Evolutionary conservation across 352 stramenopile species (phyloP).

Genomic region (Stephanocyclus meneghinianus): DNA sequence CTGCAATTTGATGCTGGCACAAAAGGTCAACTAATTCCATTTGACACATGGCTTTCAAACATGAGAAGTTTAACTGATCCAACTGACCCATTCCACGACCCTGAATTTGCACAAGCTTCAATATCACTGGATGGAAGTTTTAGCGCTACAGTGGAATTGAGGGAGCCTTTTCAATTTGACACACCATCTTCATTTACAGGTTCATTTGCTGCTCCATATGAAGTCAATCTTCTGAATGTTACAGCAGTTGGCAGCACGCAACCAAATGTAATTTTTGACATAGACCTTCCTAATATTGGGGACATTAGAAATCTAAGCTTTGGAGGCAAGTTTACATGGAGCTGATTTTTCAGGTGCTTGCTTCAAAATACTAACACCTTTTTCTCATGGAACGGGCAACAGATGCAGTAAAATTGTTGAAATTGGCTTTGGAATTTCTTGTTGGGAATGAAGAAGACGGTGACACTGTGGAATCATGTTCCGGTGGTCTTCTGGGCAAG

Average conservation of each 20-base stretch:
- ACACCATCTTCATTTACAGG: constrained; percentile 2
- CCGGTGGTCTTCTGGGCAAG: constrained; percentile 32
- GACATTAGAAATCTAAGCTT: constrained; percentile 24
- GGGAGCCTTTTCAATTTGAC: constrained; percentile 19
- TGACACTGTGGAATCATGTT: constrained; percentile 45
- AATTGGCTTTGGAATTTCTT: constrained; percentile 25
- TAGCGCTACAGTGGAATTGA: constrained; percentile 11
- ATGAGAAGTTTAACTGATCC: constrained; percentile 8
- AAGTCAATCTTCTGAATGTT: constrained; percentile 14
- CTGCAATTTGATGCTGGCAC: constrained; percentile 2
- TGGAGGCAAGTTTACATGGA: neutral
- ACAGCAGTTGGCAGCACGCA: neutral
- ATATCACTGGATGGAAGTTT: constrained; percentile 38
- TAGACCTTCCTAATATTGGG: constrained; percentile 31
- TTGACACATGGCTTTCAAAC: constrained; percentile 18
- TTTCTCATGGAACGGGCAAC: neutral
- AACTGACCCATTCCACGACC: constrained; percentile 3
- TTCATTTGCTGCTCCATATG: constrained; percentile 11
- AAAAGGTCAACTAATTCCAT: constrained; percentile 4
- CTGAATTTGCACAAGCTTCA: neutral
- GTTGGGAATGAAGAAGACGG: constrained; percentile 27
- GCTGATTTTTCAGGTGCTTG: neutral
- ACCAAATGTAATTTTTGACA: constrained; percentile 22
- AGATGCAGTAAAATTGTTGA: constrained; percentile 29
- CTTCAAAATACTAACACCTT: neutral